Conservation (phyloP, 2,329 filamentous ascomycete genomes). For the Fusarium globosum region DNA sequence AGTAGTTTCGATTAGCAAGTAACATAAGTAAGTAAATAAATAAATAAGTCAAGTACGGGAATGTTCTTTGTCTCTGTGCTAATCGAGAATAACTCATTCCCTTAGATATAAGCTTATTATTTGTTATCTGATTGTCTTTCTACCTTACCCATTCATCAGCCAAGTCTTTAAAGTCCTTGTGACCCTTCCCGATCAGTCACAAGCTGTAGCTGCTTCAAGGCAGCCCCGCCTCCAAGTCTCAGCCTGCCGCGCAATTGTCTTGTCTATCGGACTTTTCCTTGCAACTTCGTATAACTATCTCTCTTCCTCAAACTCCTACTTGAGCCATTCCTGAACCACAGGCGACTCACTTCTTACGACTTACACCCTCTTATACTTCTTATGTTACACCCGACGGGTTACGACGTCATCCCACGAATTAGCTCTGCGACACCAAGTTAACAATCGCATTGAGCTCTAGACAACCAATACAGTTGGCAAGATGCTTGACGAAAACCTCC, state of each 20-base stretch:
- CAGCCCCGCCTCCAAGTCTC: slow-evolving; percentile 24
- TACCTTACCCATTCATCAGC: neutral
- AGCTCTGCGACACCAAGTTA: slow-evolving; percentile 16
- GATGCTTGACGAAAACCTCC: slow-evolving; percentile 97
- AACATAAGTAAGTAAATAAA: neutral
- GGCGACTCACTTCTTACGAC: neutral
- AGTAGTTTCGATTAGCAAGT: neutral
- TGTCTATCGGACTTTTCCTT: slow-evolving; percentile 10
- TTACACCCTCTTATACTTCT: neutral
- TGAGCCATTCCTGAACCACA: neutral
- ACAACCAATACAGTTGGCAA: slow-evolving; percentile 12
- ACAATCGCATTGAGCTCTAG: slow-evolving; percentile 3
- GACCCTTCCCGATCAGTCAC: slow-evolving; percentile 21
- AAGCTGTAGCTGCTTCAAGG: slow-evolving; percentile 13
- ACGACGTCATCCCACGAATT: slow-evolving; percentile 24
- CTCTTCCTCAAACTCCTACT: neutral
- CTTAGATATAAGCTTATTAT: neutral
- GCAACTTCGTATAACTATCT: slow-evolving; percentile 11
- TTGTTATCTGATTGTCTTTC: neutral
- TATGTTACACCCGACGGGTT: slow-evolving; percentile 1
- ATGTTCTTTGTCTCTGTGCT: neutral
- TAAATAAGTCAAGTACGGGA: neutral
- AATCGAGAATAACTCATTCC: neutral
- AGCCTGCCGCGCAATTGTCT: slow-evolving; percentile 34
- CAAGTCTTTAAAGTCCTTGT: slow-evolving; percentile 15